Evolutionary conservation across 495 filamentous ascomycete species (phyloP), one percentile per base, ranked within the genome.

Genomic region (Hypoxylon fuscum): DNA sequence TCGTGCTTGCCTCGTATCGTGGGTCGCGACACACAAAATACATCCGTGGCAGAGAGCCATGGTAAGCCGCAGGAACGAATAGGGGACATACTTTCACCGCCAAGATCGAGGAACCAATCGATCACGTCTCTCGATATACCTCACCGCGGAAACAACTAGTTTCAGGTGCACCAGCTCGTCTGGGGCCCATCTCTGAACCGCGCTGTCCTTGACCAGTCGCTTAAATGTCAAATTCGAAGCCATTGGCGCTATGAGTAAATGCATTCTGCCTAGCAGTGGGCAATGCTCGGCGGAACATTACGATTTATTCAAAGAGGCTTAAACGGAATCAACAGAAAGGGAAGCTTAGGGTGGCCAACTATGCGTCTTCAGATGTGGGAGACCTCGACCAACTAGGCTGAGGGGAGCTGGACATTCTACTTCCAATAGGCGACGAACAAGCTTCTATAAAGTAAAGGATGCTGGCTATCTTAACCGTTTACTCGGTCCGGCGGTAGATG

Each of bases 291-390:
- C n/a, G n/a, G 23, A 1, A 4, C 27, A 7, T 7, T 12, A 5
- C 10, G 31, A 10, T 34, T 11, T 15, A n/a, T 15, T 15, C 2
- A 29, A 31, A 21, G 53, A n/a, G 34, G 52, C 53, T 56, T 48
- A 15, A 15, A 3, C 15, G 11, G 5, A 23, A 3, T 38, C 14
- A 37, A 38, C 11, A 11, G 7, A 10, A 0, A 20, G 45, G 2
- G 21, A 11, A n/a, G n/a, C 27, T 31, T 4, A 31, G 10, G 31
- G n/a, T 10, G 2, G 31, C 31, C 31, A 2, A 11, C n/a, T 12
- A 38, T 38, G 35, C 35, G n/a, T n/a, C n/a, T n/a, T n/a, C n/a
- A n/a, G n/a, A n/a, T n/a, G n/a, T n/a, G n/a, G n/a, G n/a, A n/a
- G n/a, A n/a, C n/a, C n/a, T n/a, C n/a, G n/a, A n/a, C n/a, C n/a